Evolutionary conservation across 306 rosid species (phyloP).

Genomic region (Arachis hypogaea): DNA sequence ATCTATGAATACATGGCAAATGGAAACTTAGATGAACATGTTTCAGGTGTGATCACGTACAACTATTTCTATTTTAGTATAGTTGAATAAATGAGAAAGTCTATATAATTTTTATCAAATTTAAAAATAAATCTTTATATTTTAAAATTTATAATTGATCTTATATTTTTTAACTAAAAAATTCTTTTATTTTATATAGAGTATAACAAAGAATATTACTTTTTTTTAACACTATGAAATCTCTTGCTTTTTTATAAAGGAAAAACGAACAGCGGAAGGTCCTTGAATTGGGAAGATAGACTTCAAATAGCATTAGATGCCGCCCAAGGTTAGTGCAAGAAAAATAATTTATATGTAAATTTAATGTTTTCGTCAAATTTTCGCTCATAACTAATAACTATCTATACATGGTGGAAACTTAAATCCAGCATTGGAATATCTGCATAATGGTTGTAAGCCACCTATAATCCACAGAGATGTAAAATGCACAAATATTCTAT

Average conservation of each 20-base stretch:
- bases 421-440: constrained; percentile 50
- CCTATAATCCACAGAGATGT: constrained; percentile 48
- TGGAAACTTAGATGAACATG: constrained; percentile 31
- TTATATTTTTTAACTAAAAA: too few species aligned
- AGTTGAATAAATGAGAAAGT: too few species aligned
- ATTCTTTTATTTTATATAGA: too few species aligned
- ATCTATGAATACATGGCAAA: constrained; percentile 40
- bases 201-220: too few species aligned
- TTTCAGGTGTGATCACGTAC: constrained; percentile 18
- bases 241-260: background rate
- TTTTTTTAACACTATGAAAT: too few species aligned
- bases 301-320: constrained; percentile 46
- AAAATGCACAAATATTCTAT: constrained; percentile 47
- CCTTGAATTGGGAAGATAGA: constrained; percentile 45
- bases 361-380: background rate
- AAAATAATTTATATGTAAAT: background rate
- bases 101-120: too few species aligned
- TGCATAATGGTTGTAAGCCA: constrained; percentile 50
- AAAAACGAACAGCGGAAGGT: background rate
- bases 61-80: too few species aligned
- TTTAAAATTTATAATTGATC: too few species aligned
- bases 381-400: background rate
- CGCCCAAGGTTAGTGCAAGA: constrained; percentile 41
- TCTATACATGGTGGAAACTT: background rate
- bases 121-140: too few species aligned